These are phyloP conservation scores for Claviceps fusiformis DNA, from an alignment of 2,329 filamentous ascomycete genomes.

Conservation along the genomic window DNA sequence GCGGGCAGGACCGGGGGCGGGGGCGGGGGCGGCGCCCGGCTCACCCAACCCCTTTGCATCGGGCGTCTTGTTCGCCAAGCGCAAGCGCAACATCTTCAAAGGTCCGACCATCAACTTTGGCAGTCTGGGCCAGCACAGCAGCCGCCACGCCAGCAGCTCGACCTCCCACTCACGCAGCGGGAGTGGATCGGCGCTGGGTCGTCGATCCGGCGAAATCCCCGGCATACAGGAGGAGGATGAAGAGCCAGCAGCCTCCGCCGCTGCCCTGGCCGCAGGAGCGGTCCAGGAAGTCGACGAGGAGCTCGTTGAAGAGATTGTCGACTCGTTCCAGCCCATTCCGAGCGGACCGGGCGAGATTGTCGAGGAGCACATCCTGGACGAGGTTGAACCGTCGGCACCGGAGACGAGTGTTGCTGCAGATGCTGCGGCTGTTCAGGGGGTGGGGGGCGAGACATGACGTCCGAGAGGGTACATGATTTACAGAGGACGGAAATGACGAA, in stretches of 20 bases:
- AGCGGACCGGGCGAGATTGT: conserved; percentile 29
- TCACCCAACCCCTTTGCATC: conserved; percentile 46
- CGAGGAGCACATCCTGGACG: conserved; percentile 33
- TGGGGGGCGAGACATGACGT: too few relatives aligned
- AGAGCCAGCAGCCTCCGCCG: conserved; percentile 16
- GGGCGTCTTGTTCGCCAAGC: conserved; percentile 64
- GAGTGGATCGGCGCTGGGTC: conserved; percentile 49
- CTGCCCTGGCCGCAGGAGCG: conserved; percentile 10
- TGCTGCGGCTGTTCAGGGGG: too few relatives aligned
- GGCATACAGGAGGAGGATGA: conserved; percentile 51
- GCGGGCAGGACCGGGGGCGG: too few relatives aligned
- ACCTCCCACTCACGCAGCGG: conserved; percentile 40
- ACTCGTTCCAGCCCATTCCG: conserved; percentile 41
- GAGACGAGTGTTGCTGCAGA: neutral
- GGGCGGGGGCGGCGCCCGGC: conserved; percentile 26
- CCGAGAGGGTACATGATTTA: too few relatives aligned
- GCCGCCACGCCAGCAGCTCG: conserved; percentile 24
- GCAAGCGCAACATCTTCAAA: conserved; percentile 72
- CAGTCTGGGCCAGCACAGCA: conserved; percentile 19
- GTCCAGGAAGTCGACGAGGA: conserved; percentile 28
- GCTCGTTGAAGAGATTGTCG: conserved; percentile 36
- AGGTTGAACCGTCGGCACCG: conserved; percentile 12
- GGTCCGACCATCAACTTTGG: conserved; percentile 55
- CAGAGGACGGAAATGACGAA: too few relatives aligned
- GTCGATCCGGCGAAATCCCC: conserved; percentile 62